Evolutionary conservation across 192 early-diverging fungal species (phyloP), one percentile per base, ranked within the genome.

Genomic region (Gaertneriomyces sp.): DNA sequence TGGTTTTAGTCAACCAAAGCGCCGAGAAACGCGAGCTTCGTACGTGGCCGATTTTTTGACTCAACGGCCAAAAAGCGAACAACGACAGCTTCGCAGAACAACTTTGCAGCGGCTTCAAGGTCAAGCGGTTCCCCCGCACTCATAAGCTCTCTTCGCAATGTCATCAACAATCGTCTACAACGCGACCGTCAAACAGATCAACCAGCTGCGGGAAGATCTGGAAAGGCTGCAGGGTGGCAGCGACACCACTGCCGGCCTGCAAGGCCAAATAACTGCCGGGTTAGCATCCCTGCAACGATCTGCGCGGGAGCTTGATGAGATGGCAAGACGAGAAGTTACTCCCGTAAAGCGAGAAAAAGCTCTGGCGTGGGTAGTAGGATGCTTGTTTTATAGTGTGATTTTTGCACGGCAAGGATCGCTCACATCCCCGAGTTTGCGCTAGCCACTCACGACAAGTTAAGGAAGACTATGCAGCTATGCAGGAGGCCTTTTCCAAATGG

Each of bases 301-400:
- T 14, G 60, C 63, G n/a, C 52, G 70, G 25, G 80, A 82, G 38
- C 17, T 82, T 19, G 64, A 79, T 4, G 73, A 74, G 20, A 42
- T 75, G 40, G 81, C 68, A 9, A 63, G 68, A 44, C 50, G 78
- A 40, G 78, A 82, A 66, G 74, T 81, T n/a, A 74, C 73, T 10
- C 70, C 76, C 6, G 64, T 60, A 20, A 82, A 82, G 53, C 62
- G 78, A 63, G 75, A 82, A 56, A 79, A 73, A 65, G 72, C 74
- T 14, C 40, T 79, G 7, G 63, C 62, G 79, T 81, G 71, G 65
- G 69, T 72, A 64, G 59, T 19, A 38, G 39, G 9, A 10, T 59
- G 12, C 14, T 19, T 8, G 9, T 33, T 33, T 33, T 33, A 2
- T 2, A 33, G 25, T 2, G 25, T 33, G 25, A 33, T 33, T 33